Evolutionary conservation across 768 basidiomycete genomes (phyloP).

Genomic region (Serendipita sp.): DNA sequence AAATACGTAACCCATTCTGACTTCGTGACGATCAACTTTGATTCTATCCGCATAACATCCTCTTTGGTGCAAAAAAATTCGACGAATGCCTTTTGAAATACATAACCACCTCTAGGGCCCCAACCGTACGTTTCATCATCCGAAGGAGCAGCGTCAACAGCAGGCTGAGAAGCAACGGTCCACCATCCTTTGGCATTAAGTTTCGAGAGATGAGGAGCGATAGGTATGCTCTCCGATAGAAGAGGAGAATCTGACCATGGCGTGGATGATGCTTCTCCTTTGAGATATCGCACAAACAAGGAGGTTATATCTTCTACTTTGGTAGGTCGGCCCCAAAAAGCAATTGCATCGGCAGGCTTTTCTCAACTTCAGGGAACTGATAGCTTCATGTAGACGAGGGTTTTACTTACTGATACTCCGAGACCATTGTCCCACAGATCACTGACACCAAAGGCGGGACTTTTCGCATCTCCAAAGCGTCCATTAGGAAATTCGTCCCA

Average conservation of each 20-base stretch:
- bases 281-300: conserved; percentile 69
- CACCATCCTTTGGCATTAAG: conserved; percentile 76
- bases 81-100: conserved; percentile 95
- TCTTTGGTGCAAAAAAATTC: conserved; percentile 74
- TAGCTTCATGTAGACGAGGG: neutral
- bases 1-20: conserved; percentile 67
- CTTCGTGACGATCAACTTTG: conserved; percentile 36
- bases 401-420: conserved; percentile 34
- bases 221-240: conserved; percentile 63
- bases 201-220: conserved; percentile 58
- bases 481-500: conserved; percentile 99
- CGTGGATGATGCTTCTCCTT: conserved; percentile 53
- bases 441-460: conserved; percentile 80
- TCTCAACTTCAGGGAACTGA: neutral
- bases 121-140: conserved; percentile 75
- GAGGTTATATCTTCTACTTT: conserved; percentile 50
- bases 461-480: conserved; percentile 92
- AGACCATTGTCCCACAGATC: conserved; percentile 58
- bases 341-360: conserved; percentile 45
- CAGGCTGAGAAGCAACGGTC: conserved; percentile 95
- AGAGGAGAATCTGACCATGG: conserved; percentile 81
- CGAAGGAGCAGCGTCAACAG: conserved; percentile 64
- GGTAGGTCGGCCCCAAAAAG: conserved; percentile 65
- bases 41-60: conserved; percentile 45
- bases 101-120: conserved; percentile 84